Evolutionary conservation across 2,329 filamentous ascomycete species (phyloP).

Genomic region (Arthrobotrys megalospora): DNA sequence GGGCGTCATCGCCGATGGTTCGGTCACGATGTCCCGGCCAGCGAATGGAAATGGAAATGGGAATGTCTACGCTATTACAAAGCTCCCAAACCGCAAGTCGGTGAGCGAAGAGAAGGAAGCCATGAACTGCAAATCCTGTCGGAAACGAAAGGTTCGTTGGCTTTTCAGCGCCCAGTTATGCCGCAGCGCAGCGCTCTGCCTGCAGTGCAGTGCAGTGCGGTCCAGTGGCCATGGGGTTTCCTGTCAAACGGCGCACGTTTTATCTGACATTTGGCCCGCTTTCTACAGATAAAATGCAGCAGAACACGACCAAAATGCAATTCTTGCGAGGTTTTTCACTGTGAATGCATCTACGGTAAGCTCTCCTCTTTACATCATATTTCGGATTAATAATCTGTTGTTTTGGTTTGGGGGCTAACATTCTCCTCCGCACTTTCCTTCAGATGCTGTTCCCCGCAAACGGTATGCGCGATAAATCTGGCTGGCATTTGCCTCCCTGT

Average conservation of each 20-base stretch:
- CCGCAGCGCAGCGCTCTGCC: slow-evolving; percentile 13
- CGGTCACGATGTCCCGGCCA: slow-evolving; percentile 58
- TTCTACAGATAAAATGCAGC: slow-evolving; percentile 87
- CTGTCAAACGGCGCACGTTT: slow-evolving; percentile 39
- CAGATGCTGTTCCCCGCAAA: slow-evolving; percentile 62
- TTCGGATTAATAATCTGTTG: slow-evolving; percentile 10
- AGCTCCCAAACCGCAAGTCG: slow-evolving; percentile 71
- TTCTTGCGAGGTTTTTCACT: slow-evolving; percentile 90
- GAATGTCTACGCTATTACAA: slow-evolving; percentile 61
- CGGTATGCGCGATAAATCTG: slow-evolving; percentile 56
- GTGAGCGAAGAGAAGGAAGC: slow-evolving; percentile 85
- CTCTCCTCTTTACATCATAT: slow-evolving; percentile 64
- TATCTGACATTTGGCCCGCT: slow-evolving; percentile 49
- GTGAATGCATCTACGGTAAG: slow-evolving; percentile 87
- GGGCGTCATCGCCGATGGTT: slow-evolving; percentile 60
- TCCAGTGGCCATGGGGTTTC: slow-evolving; percentile 27
- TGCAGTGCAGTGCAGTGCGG: slow-evolving; percentile 4
- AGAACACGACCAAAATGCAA: slow-evolving; percentile 86
- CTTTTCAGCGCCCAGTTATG: slow-evolving; percentile 38
- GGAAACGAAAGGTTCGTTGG: slow-evolving; percentile 83
- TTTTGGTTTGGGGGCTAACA: slow-evolving; percentile 44
- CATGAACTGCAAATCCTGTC: slow-evolving; percentile 96
- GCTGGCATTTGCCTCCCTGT: slow-evolving; percentile 45
- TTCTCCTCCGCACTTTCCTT: slow-evolving; percentile 13
- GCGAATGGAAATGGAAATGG: slow-evolving; percentile 59